Base-by-base conservation (phyloP, 83 land plant species). In the Picea mariana region DNA sequence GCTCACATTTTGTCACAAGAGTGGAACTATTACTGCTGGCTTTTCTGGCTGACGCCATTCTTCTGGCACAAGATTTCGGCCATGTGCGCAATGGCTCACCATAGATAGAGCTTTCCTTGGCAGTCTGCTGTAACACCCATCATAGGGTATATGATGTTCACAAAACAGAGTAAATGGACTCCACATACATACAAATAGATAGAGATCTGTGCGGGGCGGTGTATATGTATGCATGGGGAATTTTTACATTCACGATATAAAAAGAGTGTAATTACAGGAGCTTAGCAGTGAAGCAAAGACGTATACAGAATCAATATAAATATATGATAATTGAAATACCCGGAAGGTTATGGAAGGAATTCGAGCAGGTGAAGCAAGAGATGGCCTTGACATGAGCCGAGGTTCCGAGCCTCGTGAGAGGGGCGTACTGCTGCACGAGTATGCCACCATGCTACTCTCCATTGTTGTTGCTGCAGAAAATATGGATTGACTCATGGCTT, bases 1-100 rank as follows among this genome's bases (percentile, higher is more conserved):
- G 76, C 78, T 89, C 95, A 52, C 90, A 88, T 83, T 82, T 92
- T 64, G 88, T 88, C 38, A 87, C 82, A 13, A 77, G 52, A 7
- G 90, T 76, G 81, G 84, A 44, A 44, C 40, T 34, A 18, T 24
- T 26, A 21, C 23, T 13, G 62, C 71, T 18, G 12, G 71, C 11
- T 72, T 80, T 88, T 2, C 88, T 83, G 55, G 59, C 65, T 40
- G 89, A 84, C 4, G 80, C 78, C 64, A 15, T 86, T 44, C 77
- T 47, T 47, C 55, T n/a, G 44, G 52, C 16, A 72, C 23, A n/a
- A 21, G 9, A 72, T 72, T 72, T 72, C 52, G 87, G 78, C 24
- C 66, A 75, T 6, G 68, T 16, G 21, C 90, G 59, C 58, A 89
- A 42, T 18, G 94, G 66, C 55, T 90, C 88, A 49, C 94, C 94